Evolutionary conservation across 768 basidiomycete genomes (phyloP), one percentile per base, ranked within the genome.

Genomic region (Phylloporus arenicola): DNA sequence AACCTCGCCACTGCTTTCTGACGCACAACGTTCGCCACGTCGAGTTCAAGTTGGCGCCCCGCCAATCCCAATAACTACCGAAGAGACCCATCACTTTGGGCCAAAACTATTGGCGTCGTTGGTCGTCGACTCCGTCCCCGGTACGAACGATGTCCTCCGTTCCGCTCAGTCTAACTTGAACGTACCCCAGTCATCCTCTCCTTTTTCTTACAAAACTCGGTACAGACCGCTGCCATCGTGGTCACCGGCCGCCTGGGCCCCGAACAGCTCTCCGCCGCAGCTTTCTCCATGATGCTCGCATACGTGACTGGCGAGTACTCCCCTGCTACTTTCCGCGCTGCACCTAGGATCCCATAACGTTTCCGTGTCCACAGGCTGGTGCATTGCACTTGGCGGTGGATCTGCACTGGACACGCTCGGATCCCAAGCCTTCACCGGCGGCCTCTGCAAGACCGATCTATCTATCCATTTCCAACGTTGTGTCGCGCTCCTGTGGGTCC

Each of bases 371-470:
- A 58, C 65, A 88, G 86, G 86, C 35, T 88, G 86, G 84, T 81
- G 80, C 59, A 74, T 88, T 48, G 86, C 85, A 11, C 74, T 88
- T 17, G 86, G 86, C 13, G 86, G 86, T n/a, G 83, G 85, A 0
- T 86, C 85, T 3, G 85, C 84, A 8, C 73, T 88, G 31, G 86
- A 88, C 62, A 89, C 88, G 0, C 72, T 88, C 48, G 86, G 86
- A 35, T 88, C 87, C 1, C 84, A 86, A 58, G 79, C 87, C 1
- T 90, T 82, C 67, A 88, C 85, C 12, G 83, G 83, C 22, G 78
- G 82, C 30, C 69, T 58, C 50, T 72, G 63, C 44, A 72, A 75
- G n/a, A 78, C 82, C 7, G 84, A 85, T 57, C 72, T 90, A 9
- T 84, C 85, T 4, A 60, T 88, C 17, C 82, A 88, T 57, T 72